Conservation (phyloP, 1,139 yeast species). For the Yamadazyma epiphylla region DNA sequence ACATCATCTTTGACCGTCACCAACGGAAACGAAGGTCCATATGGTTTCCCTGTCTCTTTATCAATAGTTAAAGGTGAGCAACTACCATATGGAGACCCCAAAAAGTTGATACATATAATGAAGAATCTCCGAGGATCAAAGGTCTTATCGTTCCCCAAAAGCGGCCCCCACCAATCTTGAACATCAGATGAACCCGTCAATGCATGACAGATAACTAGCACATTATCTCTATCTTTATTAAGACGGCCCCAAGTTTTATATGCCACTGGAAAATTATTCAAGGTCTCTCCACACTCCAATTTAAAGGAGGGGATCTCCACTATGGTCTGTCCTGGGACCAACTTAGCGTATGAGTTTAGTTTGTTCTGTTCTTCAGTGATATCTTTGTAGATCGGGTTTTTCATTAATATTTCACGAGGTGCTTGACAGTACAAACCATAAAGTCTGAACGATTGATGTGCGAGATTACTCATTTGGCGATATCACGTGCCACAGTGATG, state of each 20-base stretch:
- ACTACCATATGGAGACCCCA: conserved; percentile 96
- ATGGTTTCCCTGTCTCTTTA: conserved; percentile 65
- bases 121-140: conserved; percentile 88
- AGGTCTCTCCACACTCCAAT: conserved; percentile 78
- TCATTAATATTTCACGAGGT: conserved; percentile 11
- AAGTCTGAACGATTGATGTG: no score
- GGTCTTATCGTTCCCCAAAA: conserved; percentile 80
- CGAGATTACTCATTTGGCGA: no score
- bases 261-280: conserved; percentile 81
- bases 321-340: conserved; percentile 79
- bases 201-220: conserved; percentile 88
- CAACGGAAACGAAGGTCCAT: conserved; percentile 93
- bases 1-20: conserved; percentile 92
- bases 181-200: conserved; percentile 94
- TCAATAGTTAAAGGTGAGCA: conserved; percentile 85
- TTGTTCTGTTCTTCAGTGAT: conserved; percentile 44
- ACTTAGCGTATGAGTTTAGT: conserved; percentile 61
- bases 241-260: conserved; percentile 93
- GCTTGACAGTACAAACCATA: conserved; percentile 13
- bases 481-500: no score
- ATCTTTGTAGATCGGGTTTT: conserved; percentile 24
- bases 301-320: conserved; percentile 73
- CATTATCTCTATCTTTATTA: conserved; percentile 65
- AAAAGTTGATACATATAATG: conserved; percentile 79
- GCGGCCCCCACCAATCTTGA: conserved; percentile 98